phyloP scores from a whole-genome alignment of 805 yeast genomes.

The Yarrowia alimentaria region DNA sequence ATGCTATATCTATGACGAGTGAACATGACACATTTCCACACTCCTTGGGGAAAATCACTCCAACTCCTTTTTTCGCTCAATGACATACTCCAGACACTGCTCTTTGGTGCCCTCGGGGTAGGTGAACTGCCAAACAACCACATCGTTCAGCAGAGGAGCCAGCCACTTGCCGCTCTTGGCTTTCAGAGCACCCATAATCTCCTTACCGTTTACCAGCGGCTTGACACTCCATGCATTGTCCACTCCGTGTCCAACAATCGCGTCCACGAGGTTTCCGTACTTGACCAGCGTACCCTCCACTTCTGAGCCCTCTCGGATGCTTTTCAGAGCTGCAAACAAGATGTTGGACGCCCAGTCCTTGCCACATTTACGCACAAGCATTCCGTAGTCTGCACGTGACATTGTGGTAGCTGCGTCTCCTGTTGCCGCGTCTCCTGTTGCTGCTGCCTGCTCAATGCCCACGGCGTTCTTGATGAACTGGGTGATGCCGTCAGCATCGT shows the following conservation, averaged over 20 bases:
- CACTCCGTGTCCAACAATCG: conserved; percentile 43
- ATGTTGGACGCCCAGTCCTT: conserved; percentile 49
- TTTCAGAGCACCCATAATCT: conserved; percentile 50
- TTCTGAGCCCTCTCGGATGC: conserved; percentile 41
- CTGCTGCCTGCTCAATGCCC: conserved; percentile 35
- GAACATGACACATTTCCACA: neutral
- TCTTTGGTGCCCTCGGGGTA: conserved; percentile 56
- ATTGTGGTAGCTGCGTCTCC: conserved; percentile 36
- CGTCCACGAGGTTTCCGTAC: conserved; percentile 32
- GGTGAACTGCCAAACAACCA: conserved; percentile 75
- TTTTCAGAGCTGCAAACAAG: conserved; percentile 40
- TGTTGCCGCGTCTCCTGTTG: too few relatives aligned
- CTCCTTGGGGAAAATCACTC: neutral
- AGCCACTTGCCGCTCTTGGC: conserved; percentile 87
- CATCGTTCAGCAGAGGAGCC: conserved; percentile 51
- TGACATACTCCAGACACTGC: conserved; percentile 50
- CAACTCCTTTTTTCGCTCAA: conserved; percentile 42
- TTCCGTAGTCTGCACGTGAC: conserved; percentile 54
- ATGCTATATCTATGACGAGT: too few relatives aligned
- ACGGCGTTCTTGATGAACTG: conserved; percentile 43
- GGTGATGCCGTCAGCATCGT: conserved; percentile 53
- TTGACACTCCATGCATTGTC: conserved; percentile 50
- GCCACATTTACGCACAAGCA: conserved; percentile 54
- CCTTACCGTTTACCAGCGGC: conserved; percentile 68
- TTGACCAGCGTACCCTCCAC: conserved; percentile 34